Base-by-base conservation (phyloP, 75 land plant species). In the Pseudotsuga menziesii region DNA sequence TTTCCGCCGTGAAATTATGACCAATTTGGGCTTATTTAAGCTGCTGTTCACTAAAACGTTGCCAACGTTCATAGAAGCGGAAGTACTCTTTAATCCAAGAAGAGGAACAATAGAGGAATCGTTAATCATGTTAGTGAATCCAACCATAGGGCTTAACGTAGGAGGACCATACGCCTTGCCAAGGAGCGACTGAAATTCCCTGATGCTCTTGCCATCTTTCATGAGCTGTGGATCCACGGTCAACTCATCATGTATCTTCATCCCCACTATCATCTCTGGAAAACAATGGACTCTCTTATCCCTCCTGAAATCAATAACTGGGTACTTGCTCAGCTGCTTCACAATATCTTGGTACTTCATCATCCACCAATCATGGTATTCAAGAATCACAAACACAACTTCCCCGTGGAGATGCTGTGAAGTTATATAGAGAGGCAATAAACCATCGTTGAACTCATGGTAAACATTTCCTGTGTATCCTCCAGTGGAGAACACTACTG, bases 381-480 rank as follows among this genome's bases (percentile, higher is more conserved):
- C 90, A 27, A 86, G 82, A n/a, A 91, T 84, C 12, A 93, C 83
- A 52, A 93, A 85, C 52, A 91, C 91, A 48, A 89, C 98, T 80
- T 85, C 81, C 59, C 84, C 77, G 62, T 87, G 76, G 75, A 84
- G 83, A 75, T 80, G 89, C 58, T 88, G 90, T 11, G 91, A 81
- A 22, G 95, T 91, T 44, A 91, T 86, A 72, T 84, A 91, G 25
- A 93, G 83, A 25, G 92, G 91, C 35, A 93, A 39, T 32, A 93
- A 70, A 27, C 90, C 94, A 70, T 93, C 93, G 77, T 89, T 89
- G 86, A 93, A 93, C 62, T 91, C 96, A 61, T 93, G 96, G 79
- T 87, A 93, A 25, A 89, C 80, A 70, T 91, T 93, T 35, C 96
- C 93, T 15, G 91, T 89, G 82, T 89, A 93, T 8, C 96, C 93